phyloP scores from a whole-genome alignment of 441 rosid species.

The Populus hybrid region DNA sequence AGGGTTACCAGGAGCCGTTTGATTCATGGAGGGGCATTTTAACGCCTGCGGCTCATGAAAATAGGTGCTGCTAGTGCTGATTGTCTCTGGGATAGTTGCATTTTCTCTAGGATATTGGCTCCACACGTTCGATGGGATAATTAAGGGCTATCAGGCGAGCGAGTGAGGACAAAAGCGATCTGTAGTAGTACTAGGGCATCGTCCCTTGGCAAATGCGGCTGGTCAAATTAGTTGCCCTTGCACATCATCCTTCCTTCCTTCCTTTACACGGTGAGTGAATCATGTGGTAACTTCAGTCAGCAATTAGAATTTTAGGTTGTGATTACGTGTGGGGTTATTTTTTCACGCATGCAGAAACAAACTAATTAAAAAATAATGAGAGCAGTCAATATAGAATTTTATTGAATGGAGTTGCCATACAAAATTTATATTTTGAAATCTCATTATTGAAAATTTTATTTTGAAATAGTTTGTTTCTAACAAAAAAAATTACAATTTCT shows the following conservation, averaged over 20 bases:
- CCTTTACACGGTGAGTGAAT: not conserved
- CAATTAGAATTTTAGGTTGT: not conserved
- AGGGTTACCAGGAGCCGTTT: not conserved
- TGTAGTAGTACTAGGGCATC: not conserved
- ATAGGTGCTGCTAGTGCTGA: not conserved
- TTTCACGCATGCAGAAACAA: too few relatives aligned
- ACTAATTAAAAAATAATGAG: too few relatives aligned
- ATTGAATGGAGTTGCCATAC: too few relatives aligned
- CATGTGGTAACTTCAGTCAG: not conserved
- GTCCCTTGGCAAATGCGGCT: not conserved
- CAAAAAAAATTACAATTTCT: too few relatives aligned
- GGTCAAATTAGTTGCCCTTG: not conserved
- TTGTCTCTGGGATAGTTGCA: not conserved
- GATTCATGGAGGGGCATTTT: not conserved
- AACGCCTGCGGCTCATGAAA: not conserved
- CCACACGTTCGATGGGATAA: not conserved
- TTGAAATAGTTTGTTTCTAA: too few relatives aligned
- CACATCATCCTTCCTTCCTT: not conserved
- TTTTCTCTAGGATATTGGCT: not conserved
- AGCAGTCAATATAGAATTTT: too few relatives aligned
- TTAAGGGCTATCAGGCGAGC: too few relatives aligned
- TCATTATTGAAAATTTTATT: too few relatives aligned
- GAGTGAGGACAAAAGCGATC: not conserved
- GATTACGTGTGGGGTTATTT: not conserved
- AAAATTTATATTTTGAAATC: too few relatives aligned